Conservation (phyloP, 495 filamentous ascomycete species). For the Melanomma pulvis-pyrius region DNA sequence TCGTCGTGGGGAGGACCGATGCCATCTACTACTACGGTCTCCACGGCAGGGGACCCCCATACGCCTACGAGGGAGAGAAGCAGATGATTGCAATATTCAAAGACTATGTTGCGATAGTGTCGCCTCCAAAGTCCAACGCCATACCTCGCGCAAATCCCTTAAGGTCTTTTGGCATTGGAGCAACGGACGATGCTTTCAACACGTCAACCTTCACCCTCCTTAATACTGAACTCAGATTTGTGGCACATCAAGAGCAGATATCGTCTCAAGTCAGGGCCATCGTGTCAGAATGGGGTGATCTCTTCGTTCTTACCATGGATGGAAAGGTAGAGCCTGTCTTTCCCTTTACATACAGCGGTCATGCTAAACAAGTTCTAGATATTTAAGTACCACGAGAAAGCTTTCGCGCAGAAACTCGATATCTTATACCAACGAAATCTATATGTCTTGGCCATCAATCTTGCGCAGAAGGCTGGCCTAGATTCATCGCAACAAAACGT, state of each 20-base stretch:
- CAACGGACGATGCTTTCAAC: slow-evolving; percentile 73
- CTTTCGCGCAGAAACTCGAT: slow-evolving; percentile 85
- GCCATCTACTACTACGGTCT: slow-evolving; percentile 90
- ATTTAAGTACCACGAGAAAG: slow-evolving; percentile 89
- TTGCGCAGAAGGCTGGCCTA: slow-evolving; percentile 84
- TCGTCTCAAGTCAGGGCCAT: slow-evolving; percentile 75
- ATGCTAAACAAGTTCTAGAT: slow-evolving; percentile 53
- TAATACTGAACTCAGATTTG: slow-evolving; percentile 86
- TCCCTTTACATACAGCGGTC: not conserved
- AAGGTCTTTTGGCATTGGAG: slow-evolving; percentile 63
- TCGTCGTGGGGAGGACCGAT: slow-evolving; percentile 90
- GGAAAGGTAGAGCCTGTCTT: slow-evolving; percentile 67
- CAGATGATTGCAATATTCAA: slow-evolving; percentile 77
- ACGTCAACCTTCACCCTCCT: slow-evolving; percentile 84
- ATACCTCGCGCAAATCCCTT: slow-evolving; percentile 54
- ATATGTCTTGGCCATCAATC: slow-evolving; percentile 86
- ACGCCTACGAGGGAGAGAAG: slow-evolving; percentile 88
- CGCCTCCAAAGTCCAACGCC: slow-evolving; percentile 70
- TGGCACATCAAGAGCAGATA: slow-evolving; percentile 85
- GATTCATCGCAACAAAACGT: slow-evolving; percentile 80
- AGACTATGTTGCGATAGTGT: slow-evolving; percentile 86
- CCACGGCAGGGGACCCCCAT: slow-evolving; percentile 82
- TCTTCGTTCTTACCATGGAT: slow-evolving; percentile 84
- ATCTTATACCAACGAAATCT: slow-evolving; percentile 93
- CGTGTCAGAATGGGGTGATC: slow-evolving; percentile 86